These are phyloP conservation scores for Alternaria brassicae DNA, from an alignment of 2,329 filamentous ascomycete genomes.

Conservation along the genomic window DNA sequence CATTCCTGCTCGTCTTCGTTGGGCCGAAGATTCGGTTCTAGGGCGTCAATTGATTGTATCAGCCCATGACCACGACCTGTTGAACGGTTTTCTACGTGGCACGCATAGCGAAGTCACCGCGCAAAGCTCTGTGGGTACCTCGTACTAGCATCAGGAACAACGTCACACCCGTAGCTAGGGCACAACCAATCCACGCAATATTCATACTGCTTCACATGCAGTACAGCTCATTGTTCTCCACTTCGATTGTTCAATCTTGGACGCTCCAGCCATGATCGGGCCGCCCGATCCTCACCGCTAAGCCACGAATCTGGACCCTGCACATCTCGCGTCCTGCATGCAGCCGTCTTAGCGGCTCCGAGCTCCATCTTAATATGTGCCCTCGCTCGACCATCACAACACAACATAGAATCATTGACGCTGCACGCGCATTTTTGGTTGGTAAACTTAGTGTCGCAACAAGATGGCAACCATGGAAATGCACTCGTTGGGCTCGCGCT, in stretches of 20 bases:
- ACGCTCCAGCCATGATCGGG: constrained; percentile 5
- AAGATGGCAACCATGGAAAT: constrained; percentile 45
- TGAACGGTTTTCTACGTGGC: background rate
- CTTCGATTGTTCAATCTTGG: constrained; percentile 3
- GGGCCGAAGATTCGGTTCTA: constrained; percentile 87
- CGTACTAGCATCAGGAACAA: constrained; percentile 2
- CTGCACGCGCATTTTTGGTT: background rate
- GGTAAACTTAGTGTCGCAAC: constrained; percentile 16
- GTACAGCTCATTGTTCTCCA: constrained; percentile 8
- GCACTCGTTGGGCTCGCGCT: constrained; percentile 46
- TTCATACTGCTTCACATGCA: background rate
- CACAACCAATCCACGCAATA: background rate
- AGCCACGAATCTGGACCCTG: constrained; percentile 26
- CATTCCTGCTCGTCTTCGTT: constrained; percentile 82
- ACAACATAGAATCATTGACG: constrained; percentile 22
- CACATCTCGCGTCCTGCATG: constrained; percentile 30
- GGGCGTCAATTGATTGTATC: background rate
- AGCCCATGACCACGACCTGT: background rate
- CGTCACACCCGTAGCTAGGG: constrained; percentile 1
- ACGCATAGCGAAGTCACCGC: background rate
- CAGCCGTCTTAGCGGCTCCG: constrained; percentile 26
- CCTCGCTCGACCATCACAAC: constrained; percentile 21
- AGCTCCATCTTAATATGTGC: constrained; percentile 16
- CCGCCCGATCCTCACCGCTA: constrained; percentile 13
- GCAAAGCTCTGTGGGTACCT: background rate